phyloP scores from a whole-genome alignment of 805 yeast species.

The Wickerhamiella parazyma region DNA sequence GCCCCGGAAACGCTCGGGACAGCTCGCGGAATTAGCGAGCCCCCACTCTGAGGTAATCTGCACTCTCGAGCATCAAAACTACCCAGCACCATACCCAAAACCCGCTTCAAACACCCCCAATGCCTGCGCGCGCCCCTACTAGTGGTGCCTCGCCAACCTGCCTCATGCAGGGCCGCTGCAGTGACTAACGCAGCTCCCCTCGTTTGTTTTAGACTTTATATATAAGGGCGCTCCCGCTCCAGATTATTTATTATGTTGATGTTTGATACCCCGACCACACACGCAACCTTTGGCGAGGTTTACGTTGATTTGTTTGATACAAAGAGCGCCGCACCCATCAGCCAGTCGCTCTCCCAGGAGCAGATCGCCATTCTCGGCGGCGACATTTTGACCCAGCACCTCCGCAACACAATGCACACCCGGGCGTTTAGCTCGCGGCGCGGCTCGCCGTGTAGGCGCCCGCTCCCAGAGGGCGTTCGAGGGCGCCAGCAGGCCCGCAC shows the following conservation, averaged over 20 bases:
- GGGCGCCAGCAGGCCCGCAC: slow-evolving; percentile 1
- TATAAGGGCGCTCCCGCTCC: no score
- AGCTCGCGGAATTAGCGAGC: no score
- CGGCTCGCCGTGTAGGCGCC: background rate
- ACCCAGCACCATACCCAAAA: no score
- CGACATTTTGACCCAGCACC: background rate
- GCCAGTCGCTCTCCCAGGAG: background rate
- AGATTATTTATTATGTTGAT: background rate
- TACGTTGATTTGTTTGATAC: slow-evolving; percentile 5
- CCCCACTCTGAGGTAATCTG: no score
- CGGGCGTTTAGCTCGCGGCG: background rate
- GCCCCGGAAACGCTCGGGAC: no score
- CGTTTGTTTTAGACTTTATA: no score
- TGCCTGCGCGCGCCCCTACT: no score
- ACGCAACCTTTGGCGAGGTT: slow-evolving; percentile 5
- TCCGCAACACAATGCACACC: background rate
- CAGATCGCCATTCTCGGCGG: background rate
- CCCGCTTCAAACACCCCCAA: no score
- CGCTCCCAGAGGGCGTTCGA: background rate
- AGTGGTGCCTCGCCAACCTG: no score
- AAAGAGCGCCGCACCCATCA: background rate
- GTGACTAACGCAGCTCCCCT: background rate
- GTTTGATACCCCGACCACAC: background rate
- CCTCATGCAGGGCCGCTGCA: background rate
- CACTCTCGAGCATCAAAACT: no score